These are phyloP conservation scores for Coprinellus aureogranulatus DNA, from an alignment of 768 basidiomycete genomes.

Conservation along the genomic window DNA sequence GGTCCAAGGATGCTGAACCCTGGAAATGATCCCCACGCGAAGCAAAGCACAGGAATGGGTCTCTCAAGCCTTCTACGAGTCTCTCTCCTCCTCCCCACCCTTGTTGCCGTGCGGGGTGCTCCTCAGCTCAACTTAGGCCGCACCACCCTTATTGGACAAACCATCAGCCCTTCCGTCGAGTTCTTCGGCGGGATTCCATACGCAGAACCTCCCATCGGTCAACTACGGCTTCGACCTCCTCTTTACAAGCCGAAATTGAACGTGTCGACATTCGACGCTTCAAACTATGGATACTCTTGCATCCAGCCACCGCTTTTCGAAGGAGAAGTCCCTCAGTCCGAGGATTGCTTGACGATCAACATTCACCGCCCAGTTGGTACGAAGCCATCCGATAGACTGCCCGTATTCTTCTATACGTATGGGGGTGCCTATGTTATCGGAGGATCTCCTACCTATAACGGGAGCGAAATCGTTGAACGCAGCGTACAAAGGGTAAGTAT, in stretches of 20 bases:
- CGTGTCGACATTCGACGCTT: slow-evolving; percentile 40
- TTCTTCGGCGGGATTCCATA: slow-evolving; percentile 44
- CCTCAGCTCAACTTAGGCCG: neutral
- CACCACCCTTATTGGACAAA: neutral
- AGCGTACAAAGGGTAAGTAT: slow-evolving; percentile 30
- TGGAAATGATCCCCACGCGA: too few species aligned
- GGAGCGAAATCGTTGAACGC: slow-evolving; percentile 32
- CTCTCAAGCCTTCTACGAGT: too few species aligned
- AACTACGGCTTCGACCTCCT: slow-evolving; percentile 44
- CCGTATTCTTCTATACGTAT: slow-evolving; percentile 29
- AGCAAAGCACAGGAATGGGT: too few species aligned
- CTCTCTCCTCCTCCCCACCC: too few species aligned
- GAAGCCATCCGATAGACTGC: slow-evolving; percentile 25
- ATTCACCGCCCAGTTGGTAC: slow-evolving; percentile 48
- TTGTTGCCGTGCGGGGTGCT: too few species aligned
- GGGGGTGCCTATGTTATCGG: slow-evolving; percentile 32
- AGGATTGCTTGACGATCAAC: slow-evolving; percentile 62
- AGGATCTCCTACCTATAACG: slow-evolving; percentile 27
- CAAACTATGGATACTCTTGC: slow-evolving; percentile 44
- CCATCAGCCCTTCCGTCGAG: slow-evolving; percentile 3
- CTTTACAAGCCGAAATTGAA: slow-evolving; percentile 40
- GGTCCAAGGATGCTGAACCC: too few species aligned
- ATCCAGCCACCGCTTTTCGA: slow-evolving; percentile 34
- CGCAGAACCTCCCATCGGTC: slow-evolving; percentile 51
- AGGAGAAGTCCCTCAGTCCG: slow-evolving; percentile 26